A percentile compares a stretch with the other conserved stretches of the same genome.
phyloP scores from a whole-genome alignment of 805 yeast species.

The Phaffomyces thermotolerans region DNA sequence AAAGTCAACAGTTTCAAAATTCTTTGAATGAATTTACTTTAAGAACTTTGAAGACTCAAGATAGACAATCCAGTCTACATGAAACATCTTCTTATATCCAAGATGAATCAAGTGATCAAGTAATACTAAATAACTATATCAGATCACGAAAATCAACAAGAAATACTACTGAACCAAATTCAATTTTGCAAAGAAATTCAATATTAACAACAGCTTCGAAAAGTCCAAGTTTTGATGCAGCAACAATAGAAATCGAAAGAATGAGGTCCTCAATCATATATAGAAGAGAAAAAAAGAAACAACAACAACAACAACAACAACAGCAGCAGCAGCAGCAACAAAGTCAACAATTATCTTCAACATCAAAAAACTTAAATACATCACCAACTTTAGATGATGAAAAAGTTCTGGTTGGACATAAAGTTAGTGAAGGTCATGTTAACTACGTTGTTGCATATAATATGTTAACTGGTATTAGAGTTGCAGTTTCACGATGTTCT shows the following conservation, averaged over 20 bases:
- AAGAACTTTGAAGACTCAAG: background rate
- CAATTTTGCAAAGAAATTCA: background rate
- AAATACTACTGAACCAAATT: slow-evolving; percentile 1
- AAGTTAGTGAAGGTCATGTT: slow-evolving; percentile 86
- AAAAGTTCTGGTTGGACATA: slow-evolving; percentile 65
- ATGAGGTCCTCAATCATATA: slow-evolving; percentile 42
- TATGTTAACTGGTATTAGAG: slow-evolving; percentile 95
- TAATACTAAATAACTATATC: slow-evolving; percentile 25
- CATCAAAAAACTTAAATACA: too few relatives aligned
- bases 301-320: background rate
- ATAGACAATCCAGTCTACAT: slow-evolving; percentile 2
- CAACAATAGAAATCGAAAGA: slow-evolving; percentile 39
- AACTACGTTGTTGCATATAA: slow-evolving; percentile 93
- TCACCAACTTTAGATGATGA: slow-evolving; percentile 37
- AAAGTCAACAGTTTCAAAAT: background rate
- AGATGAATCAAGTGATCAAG: slow-evolving; percentile 25
- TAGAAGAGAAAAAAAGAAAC: slow-evolving; percentile 36
- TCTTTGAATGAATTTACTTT: background rate
- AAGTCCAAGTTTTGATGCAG: slow-evolving; percentile 27
- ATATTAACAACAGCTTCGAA: slow-evolving; percentile 12
- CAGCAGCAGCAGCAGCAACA: too few relatives aligned
- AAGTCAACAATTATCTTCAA: too few relatives aligned
- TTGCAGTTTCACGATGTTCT: slow-evolving; percentile 88
- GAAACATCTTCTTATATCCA: slow-evolving; percentile 30
- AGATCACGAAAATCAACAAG: slow-evolving; percentile 16